Evolutionary conservation across 176 grass and related monocot species (phyloP).

Genomic region (Aegilops umbellulata): DNA sequence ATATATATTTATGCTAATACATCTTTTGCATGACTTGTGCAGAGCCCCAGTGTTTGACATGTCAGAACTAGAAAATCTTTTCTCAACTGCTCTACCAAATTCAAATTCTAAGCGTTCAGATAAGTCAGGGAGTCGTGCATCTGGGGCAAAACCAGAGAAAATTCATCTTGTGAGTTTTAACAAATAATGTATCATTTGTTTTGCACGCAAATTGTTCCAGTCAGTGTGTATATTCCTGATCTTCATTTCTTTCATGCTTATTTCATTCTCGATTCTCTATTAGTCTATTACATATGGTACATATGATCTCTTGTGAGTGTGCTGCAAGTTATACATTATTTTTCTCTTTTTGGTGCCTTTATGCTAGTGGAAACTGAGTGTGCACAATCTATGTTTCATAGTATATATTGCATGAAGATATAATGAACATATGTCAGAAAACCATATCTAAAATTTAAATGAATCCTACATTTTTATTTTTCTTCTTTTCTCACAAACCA

Average conservation of each 20-base stretch:
- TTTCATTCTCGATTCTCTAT: conserved; percentile 12
- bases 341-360: not conserved
- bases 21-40: conserved; percentile 27
- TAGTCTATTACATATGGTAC: conserved; percentile 10
- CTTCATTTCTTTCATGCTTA: conserved; percentile 12
- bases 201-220: not conserved
- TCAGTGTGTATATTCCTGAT: not conserved
- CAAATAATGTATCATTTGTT: not conserved
- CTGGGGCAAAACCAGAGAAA: conserved; percentile 79
- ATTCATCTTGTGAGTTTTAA: conserved; percentile 81
- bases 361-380: not conserved
- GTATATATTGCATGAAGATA: conserved; percentile 6
- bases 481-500: not conserved
- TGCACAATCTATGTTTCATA: not conserved
- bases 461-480: not conserved
- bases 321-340: not conserved
- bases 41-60: conserved; percentile 95
- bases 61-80: conserved; percentile 94
- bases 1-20: conserved; percentile 29
- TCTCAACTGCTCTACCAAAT: conserved; percentile 77
- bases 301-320: not conserved
- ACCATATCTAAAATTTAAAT: not conserved
- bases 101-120: conserved; percentile 60
- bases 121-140: conserved; percentile 60
- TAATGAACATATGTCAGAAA: not conserved